phyloP scores from a whole-genome alignment of 2,329 filamentous ascomycete species.

The Hypoxylon sp. region DNA sequence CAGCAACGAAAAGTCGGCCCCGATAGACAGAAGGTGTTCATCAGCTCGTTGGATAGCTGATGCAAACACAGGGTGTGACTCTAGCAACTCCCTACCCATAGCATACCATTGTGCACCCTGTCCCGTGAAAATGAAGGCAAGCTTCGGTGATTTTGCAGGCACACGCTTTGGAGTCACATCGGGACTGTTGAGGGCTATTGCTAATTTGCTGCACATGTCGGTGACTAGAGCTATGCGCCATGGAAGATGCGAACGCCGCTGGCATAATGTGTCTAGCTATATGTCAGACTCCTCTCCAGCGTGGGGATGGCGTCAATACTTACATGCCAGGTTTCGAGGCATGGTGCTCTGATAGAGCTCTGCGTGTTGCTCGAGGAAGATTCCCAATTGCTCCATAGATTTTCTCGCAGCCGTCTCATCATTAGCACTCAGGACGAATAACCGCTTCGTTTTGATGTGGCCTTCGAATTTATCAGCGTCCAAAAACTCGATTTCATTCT shows the following conservation, averaged over 20 bases:
- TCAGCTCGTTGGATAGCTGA: conserved; percentile 39
- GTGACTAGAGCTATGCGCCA: conserved; percentile 44
- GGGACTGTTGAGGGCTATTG: conserved; percentile 45
- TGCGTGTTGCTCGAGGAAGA: conserved; percentile 46
- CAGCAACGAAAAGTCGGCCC: conserved; percentile 46
- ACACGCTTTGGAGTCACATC: conserved; percentile 44
- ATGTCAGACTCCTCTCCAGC: conserved; percentile 3
- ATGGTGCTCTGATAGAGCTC: conserved; percentile 45
- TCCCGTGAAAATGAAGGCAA: conserved; percentile 54
- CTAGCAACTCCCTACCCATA: conserved; percentile 53
- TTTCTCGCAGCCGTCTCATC: conserved; percentile 42
- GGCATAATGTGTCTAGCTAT: conserved; percentile 48
- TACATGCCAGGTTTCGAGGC: conserved; percentile 49
- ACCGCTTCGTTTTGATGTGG: conserved; percentile 36
- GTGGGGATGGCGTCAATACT: conserved; percentile 10
- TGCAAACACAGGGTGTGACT: conserved; percentile 38
- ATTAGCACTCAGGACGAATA: conserved; percentile 41
- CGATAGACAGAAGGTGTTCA: conserved; percentile 31
- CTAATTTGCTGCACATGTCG: conserved; percentile 42
- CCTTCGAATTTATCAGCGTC: conserved; percentile 34
- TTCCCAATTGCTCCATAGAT: conserved; percentile 45
- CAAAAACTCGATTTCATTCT: conserved; percentile 36
- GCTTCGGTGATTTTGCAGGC: conserved; percentile 39
- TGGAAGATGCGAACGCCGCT: conserved; percentile 49
- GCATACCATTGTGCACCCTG: conserved; percentile 55